Evolutionary conservation across 257 asterid genomes (phyloP), one percentile per base, ranked within the genome.

Genomic region (Przewalskia tangutica): DNA sequence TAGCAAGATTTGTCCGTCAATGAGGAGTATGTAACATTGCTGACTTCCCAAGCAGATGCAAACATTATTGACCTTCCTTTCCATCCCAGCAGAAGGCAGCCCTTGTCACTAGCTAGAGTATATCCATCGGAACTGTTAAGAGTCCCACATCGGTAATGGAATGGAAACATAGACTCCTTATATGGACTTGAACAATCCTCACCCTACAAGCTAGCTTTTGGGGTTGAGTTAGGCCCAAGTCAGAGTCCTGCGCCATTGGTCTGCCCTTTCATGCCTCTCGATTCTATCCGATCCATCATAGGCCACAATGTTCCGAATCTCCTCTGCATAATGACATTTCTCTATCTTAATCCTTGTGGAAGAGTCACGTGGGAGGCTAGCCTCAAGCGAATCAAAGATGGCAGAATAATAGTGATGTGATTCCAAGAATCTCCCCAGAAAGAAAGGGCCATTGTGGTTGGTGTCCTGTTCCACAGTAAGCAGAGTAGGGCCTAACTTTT

Each of bases 391-490:
- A 84, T 92, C 92, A 53, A 92, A 92, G 23, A 92, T 65, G 46
- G 94, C 97, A 0, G 94, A 89, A 44, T 89, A 92, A 63, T 89
- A 92, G 48, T 90, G 94, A 34, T 90, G 92, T 2, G 94, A 89
- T 55, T 90, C 94, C 53, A 91, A 77, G 75, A 92, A 92, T 75
- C 97, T 86, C 13, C 90, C 91, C 2, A 92, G 88, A 76, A 90
- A 92, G 77, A 86, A 89, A 0, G 92, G 93, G 7, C 92, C 94
- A 13, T 90, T 90, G 80, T 90, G 94, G 85, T 87, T 88, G 1
- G 91, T 93, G 56, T 92, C 97, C 85, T 92, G 97, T 84, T 92
- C 93, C 66, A 92, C 88, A 20, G 91, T 90, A 6, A 92, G 73
- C 4, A 89, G 82, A 4, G 62, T 1, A 7, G 94, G 97, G 14